Evolutionary conservation across 768 basidiomycete genomes (phyloP).

Genomic region (Rhodotorula graminis): DNA sequence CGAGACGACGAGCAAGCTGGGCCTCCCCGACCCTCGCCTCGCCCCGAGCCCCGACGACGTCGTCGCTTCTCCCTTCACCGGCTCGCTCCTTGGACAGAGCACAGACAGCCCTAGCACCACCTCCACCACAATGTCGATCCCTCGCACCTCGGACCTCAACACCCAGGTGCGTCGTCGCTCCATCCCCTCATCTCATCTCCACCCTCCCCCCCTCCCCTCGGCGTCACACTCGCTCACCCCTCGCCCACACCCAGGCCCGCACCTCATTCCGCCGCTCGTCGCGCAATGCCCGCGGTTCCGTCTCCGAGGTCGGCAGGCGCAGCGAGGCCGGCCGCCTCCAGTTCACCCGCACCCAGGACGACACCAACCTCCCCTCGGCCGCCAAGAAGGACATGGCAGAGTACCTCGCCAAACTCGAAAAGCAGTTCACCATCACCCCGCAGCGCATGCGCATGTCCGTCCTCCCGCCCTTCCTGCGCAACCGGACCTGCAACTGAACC

Average conservation of each 20-base stretch:
- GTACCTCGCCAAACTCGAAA: slow-evolving; percentile 39
- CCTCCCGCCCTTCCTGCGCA: no score
- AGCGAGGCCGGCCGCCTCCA: slow-evolving; percentile 23
- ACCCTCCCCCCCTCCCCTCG: background rate
- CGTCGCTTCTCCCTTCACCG: background rate
- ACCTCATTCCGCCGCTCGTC: slow-evolving; percentile 21
- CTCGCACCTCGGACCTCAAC: background rate
- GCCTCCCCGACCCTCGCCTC: no score
- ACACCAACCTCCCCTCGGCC: slow-evolving; percentile 79
- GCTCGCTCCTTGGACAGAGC: background rate
- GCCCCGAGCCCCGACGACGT: no score
- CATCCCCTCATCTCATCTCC: background rate
- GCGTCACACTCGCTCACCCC: background rate
- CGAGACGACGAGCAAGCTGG: no score
- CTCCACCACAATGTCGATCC: background rate
- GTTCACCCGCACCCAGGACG: slow-evolving; percentile 42
- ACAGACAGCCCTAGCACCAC: background rate
- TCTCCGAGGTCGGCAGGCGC: slow-evolving; percentile 30
- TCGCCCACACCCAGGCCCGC: background rate
- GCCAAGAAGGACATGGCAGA: slow-evolving; percentile 54
- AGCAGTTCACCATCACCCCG: slow-evolving; percentile 69
- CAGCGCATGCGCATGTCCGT: slow-evolving; percentile 67
- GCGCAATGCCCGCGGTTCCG: slow-evolving; percentile 19
- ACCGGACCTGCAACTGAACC: no score
- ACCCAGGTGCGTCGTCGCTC: background rate